A percentile compares a stretch with the other conserved stretches of the same genome.
phyloP scores from a whole-genome alignment of 352 stramenopile species.

The Lagenidium giganteum region DNA sequence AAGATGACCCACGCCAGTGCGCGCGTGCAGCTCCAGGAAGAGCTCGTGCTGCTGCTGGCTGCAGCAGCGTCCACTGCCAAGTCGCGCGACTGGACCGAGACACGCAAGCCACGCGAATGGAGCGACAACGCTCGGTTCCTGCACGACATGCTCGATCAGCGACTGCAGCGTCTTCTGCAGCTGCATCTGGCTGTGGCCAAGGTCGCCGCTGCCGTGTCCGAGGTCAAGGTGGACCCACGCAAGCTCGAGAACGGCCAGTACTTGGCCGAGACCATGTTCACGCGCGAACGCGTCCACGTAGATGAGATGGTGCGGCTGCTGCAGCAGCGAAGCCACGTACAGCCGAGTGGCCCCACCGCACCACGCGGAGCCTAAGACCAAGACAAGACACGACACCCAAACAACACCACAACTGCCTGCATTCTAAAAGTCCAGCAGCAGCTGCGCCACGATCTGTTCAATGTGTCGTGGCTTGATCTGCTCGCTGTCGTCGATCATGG shows the following conservation, averaged over 20 bases:
- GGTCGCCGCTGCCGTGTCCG: constrained; percentile 26
- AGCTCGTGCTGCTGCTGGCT: constrained; percentile 11
- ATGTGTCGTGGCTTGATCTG: constrained; percentile 69
- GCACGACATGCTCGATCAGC: constrained; percentile 59
- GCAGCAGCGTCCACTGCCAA: background rate
- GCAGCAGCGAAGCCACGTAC: constrained; percentile 7
- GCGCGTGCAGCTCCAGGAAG: constrained; percentile 25
- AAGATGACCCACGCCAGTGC: constrained; percentile 47
- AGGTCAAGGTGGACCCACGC: constrained; percentile 21
- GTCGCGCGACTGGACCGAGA: background rate
- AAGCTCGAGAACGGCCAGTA: constrained; percentile 51
- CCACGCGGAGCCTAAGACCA: too few relatives aligned
- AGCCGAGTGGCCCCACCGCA: too few relatives aligned
- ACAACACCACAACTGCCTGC: constrained; percentile 8
- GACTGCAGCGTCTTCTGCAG: constrained; percentile 50
- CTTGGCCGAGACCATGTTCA: constrained; percentile 31
- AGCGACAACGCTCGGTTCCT: constrained; percentile 33
- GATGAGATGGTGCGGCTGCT: constrained; percentile 18
- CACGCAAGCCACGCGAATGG: constrained; percentile 6
- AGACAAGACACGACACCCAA: too few relatives aligned
- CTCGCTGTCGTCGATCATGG: constrained; percentile 80
- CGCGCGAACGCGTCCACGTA: constrained; percentile 31
- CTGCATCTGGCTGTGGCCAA: constrained; percentile 54
- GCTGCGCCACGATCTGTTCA: constrained; percentile 75
- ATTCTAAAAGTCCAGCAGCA: constrained; percentile 74